Percentiles rank a stretch among this genome's conserved stretches.
Conservation (phyloP, 495 filamentous ascomycete genomes). For the Aspergillus bertholletiae region DNA sequence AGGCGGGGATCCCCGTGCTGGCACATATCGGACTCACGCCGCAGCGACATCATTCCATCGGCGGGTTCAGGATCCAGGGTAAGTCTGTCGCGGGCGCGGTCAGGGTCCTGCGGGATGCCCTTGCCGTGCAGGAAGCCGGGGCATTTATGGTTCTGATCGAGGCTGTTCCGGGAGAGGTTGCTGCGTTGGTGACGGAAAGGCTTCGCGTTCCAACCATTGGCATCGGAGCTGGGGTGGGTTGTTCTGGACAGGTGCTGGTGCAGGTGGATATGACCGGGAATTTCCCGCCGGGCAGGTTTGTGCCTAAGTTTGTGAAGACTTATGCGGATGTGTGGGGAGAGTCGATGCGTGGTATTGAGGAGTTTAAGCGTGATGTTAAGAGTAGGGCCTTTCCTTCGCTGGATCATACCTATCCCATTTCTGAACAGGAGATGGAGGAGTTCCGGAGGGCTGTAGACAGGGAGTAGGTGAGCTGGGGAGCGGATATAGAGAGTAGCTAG, state of each 20-base stretch:
- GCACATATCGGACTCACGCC: slow-evolving; percentile 93
- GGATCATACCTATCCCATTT: slow-evolving; percentile 92
- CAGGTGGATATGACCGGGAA: slow-evolving; percentile 95
- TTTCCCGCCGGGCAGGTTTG: slow-evolving; percentile 83
- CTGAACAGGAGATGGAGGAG: slow-evolving; percentile 66
- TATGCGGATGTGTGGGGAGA: slow-evolving; percentile 93
- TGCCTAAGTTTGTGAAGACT: slow-evolving; percentile 96
- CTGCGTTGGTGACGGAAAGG: slow-evolving; percentile 74
- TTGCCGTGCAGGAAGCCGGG: slow-evolving; percentile 88
- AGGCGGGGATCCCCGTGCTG: slow-evolving; percentile 88
- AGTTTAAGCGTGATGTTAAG: slow-evolving; percentile 87
- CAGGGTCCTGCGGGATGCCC: slow-evolving; percentile 75
- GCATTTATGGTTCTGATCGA: slow-evolving; percentile 84
- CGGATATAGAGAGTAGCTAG: too few relatives aligned
- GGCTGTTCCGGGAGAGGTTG: slow-evolving; percentile 85
- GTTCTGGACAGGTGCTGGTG: slow-evolving; percentile 92
- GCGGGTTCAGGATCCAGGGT: slow-evolving; percentile 93
- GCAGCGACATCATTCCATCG: slow-evolving; percentile 86
- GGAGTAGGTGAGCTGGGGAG: too few relatives aligned
- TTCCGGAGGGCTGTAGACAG: slow-evolving; percentile 61
- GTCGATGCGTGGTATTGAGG: slow-evolving; percentile 70
- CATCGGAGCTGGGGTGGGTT: slow-evolving; percentile 91
- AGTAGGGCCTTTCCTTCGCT: slow-evolving; percentile 73
- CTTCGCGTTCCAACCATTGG: slow-evolving; percentile 93
- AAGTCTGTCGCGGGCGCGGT: slow-evolving; percentile 74